phyloP scores from a whole-genome alignment of 2,329 filamentous ascomycete genomes.

The Fusarium sp. region DNA sequence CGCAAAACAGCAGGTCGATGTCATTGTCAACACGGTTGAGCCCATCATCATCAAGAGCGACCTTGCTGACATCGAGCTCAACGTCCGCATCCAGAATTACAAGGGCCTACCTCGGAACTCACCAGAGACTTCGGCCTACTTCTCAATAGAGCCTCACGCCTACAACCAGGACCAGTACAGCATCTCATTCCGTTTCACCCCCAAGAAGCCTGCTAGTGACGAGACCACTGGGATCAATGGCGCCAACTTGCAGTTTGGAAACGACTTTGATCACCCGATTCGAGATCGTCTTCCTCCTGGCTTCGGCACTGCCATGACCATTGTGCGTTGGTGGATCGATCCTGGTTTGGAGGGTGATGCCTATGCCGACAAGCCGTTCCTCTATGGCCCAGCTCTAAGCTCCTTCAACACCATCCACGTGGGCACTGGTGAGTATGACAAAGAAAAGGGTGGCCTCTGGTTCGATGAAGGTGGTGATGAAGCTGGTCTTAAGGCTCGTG shows the following conservation, averaged over 20 bases:
- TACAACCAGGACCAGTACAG: slow-evolving; percentile 82
- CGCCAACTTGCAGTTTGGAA: slow-evolving; percentile 87
- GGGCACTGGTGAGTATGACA: slow-evolving; percentile 64
- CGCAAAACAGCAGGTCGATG: slow-evolving; percentile 74
- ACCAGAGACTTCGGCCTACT: slow-evolving; percentile 80
- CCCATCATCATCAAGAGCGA: slow-evolving; percentile 73
- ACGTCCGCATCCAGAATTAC: slow-evolving; percentile 78
- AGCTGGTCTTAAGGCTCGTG: slow-evolving; percentile 60
- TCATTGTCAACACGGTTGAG: slow-evolving; percentile 79
- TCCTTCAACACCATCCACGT: slow-evolving; percentile 83
- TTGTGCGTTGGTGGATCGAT: slow-evolving; percentile 92
- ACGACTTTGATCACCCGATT: slow-evolving; percentile 94
- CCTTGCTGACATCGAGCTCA: slow-evolving; percentile 74
- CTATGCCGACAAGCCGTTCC: slow-evolving; percentile 85
- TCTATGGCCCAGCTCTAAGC: slow-evolving; percentile 85
- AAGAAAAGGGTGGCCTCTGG: slow-evolving; percentile 63
- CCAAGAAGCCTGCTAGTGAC: slow-evolving; percentile 60
- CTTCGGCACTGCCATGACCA: slow-evolving; percentile 84
- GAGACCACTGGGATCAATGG: slow-evolving; percentile 67
- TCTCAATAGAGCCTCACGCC: slow-evolving; percentile 75
- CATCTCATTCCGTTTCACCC: slow-evolving; percentile 82
- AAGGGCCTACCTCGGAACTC: slow-evolving; percentile 78
- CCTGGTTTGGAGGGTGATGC: slow-evolving; percentile 91
- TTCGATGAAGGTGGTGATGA: slow-evolving; percentile 76
- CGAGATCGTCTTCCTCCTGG: slow-evolving; percentile 87